phyloP scores from a whole-genome alignment of 1,139 yeast species.

The Diutina ranongensis region DNA sequence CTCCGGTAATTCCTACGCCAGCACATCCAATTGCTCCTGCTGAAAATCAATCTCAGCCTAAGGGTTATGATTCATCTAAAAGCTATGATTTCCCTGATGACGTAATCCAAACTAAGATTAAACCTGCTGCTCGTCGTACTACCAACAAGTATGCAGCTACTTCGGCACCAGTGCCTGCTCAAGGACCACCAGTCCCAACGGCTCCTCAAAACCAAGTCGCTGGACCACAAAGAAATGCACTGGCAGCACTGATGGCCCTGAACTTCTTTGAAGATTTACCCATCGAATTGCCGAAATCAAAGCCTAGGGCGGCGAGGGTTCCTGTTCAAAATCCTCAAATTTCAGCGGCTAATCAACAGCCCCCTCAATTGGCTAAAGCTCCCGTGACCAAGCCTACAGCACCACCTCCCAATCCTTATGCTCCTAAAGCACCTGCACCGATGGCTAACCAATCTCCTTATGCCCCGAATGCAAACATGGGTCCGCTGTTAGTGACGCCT shows the following conservation, averaged over 20 bases:
- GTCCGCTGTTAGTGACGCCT: slow-evolving; percentile 6
- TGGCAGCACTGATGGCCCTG: slow-evolving; percentile 5
- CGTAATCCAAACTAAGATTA: not conserved
- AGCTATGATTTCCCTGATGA: slow-evolving; percentile 5
- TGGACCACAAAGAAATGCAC: not conserved
- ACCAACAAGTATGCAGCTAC: not conserved
- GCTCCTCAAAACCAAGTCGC: not conserved
- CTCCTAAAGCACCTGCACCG: not conserved
- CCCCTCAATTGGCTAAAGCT: not conserved
- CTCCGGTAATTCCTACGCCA: not conserved
- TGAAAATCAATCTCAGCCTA: not conserved
- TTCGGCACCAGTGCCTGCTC: too few species aligned
- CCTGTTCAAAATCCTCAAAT: slow-evolving; percentile 11
- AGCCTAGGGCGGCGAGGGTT: slow-evolving; percentile 21
- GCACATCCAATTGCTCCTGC: not conserved
- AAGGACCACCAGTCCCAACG: not conserved
- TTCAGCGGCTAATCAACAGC: not conserved
- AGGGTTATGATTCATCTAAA: slow-evolving; percentile 1
- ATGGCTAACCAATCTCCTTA: not conserved
- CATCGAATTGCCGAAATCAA: slow-evolving; percentile 16
- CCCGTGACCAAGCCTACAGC: not conserved
- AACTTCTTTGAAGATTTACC: slow-evolving; percentile 49
- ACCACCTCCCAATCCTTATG: slow-evolving; percentile 1
- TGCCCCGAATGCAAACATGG: not conserved
- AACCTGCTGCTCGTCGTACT: not conserved